A percentile compares a stretch with the other conserved stretches of the same genome.
phyloP scores from a whole-genome alignment of 106 monocot genomes.

The Platanthera zijinensis region DNA sequence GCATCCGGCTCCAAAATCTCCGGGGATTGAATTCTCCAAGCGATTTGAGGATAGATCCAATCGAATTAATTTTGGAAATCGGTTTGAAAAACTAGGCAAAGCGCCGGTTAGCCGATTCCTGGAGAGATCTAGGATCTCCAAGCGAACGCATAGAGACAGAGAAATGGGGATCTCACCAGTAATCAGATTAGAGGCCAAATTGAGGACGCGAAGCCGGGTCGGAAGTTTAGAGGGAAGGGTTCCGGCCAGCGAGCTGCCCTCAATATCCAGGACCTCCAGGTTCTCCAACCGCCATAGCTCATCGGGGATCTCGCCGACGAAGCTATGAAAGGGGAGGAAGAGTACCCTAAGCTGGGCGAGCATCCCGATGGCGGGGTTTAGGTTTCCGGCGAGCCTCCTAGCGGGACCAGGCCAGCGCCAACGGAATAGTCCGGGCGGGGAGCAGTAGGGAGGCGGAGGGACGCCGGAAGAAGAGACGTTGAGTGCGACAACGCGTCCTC shows the following conservation, averaged over 20 bases:
- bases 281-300: slow-evolving; percentile 38
- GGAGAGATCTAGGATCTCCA: slow-evolving; percentile 57
- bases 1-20: slow-evolving; percentile 24
- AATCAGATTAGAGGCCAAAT: slow-evolving; percentile 46
- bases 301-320: slow-evolving; percentile 35
- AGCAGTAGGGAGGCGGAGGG: not conserved
- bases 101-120: slow-evolving; percentile 47
- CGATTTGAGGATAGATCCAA: slow-evolving; percentile 36
- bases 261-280: slow-evolving; percentile 33
- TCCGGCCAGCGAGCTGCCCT: slow-evolving; percentile 35
- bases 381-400: slow-evolving; percentile 26
- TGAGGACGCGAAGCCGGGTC: slow-evolving; percentile 27
- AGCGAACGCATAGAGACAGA: slow-evolving; percentile 25
- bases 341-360: slow-evolving; percentile 40
- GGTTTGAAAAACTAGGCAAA: slow-evolving; percentile 30
- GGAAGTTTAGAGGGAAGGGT: slow-evolving; percentile 38
- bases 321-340: slow-evolving; percentile 28
- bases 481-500: not conserved
- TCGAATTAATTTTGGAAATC: slow-evolving; percentile 25
- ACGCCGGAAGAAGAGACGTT: not conserved
- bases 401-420: slow-evolving; percentile 14
- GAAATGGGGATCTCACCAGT: slow-evolving; percentile 50
- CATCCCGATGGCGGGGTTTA: slow-evolving; percentile 23
- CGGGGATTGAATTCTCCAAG: slow-evolving; percentile 28
- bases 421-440: slow-evolving; percentile 16